phyloP scores from a whole-genome alignment of 345 rosid genomes.

The Gossypium mustelinum region DNA sequence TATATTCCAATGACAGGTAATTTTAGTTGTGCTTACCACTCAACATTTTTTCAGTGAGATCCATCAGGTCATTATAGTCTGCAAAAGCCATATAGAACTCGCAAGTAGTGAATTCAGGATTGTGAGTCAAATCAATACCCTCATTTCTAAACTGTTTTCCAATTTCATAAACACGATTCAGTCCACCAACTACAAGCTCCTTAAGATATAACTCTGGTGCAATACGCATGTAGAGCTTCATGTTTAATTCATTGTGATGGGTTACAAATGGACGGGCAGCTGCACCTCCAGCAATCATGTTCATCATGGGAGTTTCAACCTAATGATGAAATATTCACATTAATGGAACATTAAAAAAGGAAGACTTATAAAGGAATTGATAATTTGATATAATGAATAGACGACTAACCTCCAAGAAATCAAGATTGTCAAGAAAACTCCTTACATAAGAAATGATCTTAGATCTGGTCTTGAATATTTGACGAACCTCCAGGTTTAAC shows the following conservation, averaged over 20 bases:
- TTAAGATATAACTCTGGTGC: constrained; percentile 94
- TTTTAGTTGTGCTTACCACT: constrained; percentile 49
- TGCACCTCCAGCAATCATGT: constrained; percentile 98
- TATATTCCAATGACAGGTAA: background rate
- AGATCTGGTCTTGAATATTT: constrained; percentile 71
- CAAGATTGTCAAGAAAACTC: constrained; percentile 63
- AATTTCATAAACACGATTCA: constrained; percentile 87
- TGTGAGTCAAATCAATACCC: constrained; percentile 97
- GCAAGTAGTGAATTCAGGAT: constrained; percentile 97
- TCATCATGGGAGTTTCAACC: constrained; percentile 99
- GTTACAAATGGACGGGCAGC: constrained; percentile 96
- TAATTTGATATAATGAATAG: background rate
- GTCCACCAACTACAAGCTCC: constrained; percentile 89
- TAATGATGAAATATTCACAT: constrained; percentile 16
- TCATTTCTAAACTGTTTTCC: constrained; percentile 97
- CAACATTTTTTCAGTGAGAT: constrained; percentile 75
- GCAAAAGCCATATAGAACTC: constrained; percentile 98
- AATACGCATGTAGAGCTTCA: constrained; percentile 89
- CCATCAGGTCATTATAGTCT: constrained; percentile 88
- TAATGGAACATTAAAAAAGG: background rate
- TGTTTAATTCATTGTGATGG: constrained; percentile 85
- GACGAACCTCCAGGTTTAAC: constrained; percentile 73
- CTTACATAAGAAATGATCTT: constrained; percentile 53
- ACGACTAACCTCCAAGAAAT: constrained; percentile 71
- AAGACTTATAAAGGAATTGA: background rate